These are phyloP conservation scores for Boletus insuetus DNA, from an alignment of 768 basidiomycete species.

Conservation along the genomic window DNA sequence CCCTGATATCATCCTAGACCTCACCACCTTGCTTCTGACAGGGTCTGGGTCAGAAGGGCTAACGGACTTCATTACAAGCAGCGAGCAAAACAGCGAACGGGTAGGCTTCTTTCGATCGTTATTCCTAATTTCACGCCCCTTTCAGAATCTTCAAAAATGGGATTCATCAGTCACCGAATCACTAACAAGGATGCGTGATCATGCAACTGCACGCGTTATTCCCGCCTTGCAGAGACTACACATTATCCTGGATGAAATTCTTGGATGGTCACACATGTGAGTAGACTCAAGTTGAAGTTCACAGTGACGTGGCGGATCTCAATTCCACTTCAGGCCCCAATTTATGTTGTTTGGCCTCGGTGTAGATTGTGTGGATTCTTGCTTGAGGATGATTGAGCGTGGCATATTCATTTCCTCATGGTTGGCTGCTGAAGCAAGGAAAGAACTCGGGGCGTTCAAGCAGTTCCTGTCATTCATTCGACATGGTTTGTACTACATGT, in stretches of 20 bases:
- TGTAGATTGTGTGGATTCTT: slow-evolving; percentile 47
- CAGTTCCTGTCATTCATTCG: slow-evolving; percentile 79
- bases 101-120: slow-evolving; percentile 39
- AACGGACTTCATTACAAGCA: slow-evolving; percentile 70
- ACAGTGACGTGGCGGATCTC: slow-evolving; percentile 5
- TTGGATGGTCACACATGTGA: slow-evolving; percentile 76
- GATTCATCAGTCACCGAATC: slow-evolving; percentile 71
- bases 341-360: slow-evolving; percentile 56
- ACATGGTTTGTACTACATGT: slow-evolving; percentile 49
- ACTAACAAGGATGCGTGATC: slow-evolving; percentile 69
- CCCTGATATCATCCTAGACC: slow-evolving; percentile 64
- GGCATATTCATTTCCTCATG: slow-evolving; percentile 65
- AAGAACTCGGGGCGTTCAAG: slow-evolving; percentile 68
- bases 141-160: slow-evolving; percentile 79
- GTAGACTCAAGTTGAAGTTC: slow-evolving; percentile 23
- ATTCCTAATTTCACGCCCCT: slow-evolving; percentile 20
- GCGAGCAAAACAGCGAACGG: slow-evolving; percentile 79
- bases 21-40: slow-evolving; percentile 67
- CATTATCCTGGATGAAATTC: slow-evolving; percentile 72
- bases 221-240: slow-evolving; percentile 77
- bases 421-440: slow-evolving; percentile 64
- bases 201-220: slow-evolving; percentile 62
- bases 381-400: slow-evolving; percentile 50
- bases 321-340: slow-evolving; percentile 45
- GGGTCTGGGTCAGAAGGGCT: slow-evolving; percentile 72